These are phyloP conservation scores for Tricholomella constricta DNA, from an alignment of 768 basidiomycete genomes.

Conservation along the genomic window DNA sequence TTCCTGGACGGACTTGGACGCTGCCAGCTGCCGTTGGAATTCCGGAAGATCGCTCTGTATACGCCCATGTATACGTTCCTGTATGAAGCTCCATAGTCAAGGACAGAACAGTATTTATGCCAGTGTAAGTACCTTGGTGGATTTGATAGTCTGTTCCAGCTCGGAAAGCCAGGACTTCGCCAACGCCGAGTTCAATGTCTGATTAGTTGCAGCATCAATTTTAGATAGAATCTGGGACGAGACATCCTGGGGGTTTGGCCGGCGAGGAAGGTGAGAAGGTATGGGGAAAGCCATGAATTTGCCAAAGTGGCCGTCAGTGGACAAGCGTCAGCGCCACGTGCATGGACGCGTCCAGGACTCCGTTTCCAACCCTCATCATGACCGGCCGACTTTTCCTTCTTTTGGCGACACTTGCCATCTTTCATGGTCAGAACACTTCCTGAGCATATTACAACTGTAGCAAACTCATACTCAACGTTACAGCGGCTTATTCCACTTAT, in stretches of 20 bases:
- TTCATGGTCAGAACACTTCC: constrained; percentile 50
- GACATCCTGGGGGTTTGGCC: constrained; percentile 58
- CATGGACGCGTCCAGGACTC: constrained; percentile 13
- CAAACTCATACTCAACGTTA: constrained; percentile 6
- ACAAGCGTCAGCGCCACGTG: constrained; percentile 21
- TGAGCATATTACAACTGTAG: constrained; percentile 3
- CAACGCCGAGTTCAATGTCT: constrained; percentile 58
- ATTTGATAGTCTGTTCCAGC: constrained; percentile 68
- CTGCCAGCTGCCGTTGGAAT: constrained; percentile 64
- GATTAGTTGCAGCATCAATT: constrained; percentile 61
- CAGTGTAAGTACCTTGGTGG: constrained; percentile 61
- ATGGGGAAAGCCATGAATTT: constrained; percentile 70
- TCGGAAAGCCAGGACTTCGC: constrained; percentile 72
- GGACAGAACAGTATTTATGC: constrained; percentile 1
- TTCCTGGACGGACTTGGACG: constrained; percentile 65
- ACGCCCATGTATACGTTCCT: constrained; percentile 73
- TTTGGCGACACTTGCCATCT: constrained; percentile 46
- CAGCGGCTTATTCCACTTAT: constrained; percentile 81
- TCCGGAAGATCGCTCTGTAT: constrained; percentile 63
- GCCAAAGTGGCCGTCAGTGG: constrained; percentile 11
- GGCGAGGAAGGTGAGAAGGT: constrained; percentile 73
- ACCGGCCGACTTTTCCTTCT: constrained; percentile 47
- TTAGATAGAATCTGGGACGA: constrained; percentile 73
- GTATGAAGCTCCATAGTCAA: constrained; percentile 20
- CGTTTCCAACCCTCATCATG: constrained; percentile 35